Base-by-base conservation (phyloP, 768 basidiomycete genomes). In the Russula virescens region DNA sequence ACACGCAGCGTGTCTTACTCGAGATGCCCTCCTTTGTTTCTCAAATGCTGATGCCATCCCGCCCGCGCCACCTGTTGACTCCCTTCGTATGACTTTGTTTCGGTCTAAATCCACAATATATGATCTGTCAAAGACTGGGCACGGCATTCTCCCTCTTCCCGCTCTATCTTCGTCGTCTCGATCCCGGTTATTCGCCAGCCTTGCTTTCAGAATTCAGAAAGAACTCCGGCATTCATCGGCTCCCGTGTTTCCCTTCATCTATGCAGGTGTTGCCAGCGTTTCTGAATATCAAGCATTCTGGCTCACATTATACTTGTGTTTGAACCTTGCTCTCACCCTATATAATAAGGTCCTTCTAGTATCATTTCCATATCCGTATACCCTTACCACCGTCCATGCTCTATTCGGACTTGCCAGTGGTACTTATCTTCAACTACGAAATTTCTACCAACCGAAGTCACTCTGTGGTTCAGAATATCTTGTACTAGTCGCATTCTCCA, bases 321-420 rank as follows among this genome's bases (percentile, higher is more conserved):
- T 95, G 81, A 98, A 98, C 74, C 85, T 98, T 31, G 82, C 84
- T 13, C 83, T 99, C 66, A 98, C 96, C 9, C 77, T 99, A 48
- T 97, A 92, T 75, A 99, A 99, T 82, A 99, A 99, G 75, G 81
- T 84, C 42, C 86, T 98, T 19, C 85, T 99, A 64, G 86, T 91
- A 57, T 84, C 82, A 60, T 98, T 98, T 71, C 97, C 97, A 0
- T 98, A 92, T 69, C 95, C 96, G 2, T 98, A 98, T 78, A 90
- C 93, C 2, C 81, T 99, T 25, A 98, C 96, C 1, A 94, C 94
- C 6, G 68, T 97, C 5, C 96, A 98, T 71, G 88, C 96, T 4
- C 78, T 98, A 14, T 91, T 87, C 65, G 93, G 94, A 0, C 82
- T 87, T 26, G 73, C 91, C 19, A 97, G 97, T 14, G 89, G 89